phyloP scores from a whole-genome alignment of 2,329 filamentous ascomycete genomes.

The Laburnicola sp. region DNA sequence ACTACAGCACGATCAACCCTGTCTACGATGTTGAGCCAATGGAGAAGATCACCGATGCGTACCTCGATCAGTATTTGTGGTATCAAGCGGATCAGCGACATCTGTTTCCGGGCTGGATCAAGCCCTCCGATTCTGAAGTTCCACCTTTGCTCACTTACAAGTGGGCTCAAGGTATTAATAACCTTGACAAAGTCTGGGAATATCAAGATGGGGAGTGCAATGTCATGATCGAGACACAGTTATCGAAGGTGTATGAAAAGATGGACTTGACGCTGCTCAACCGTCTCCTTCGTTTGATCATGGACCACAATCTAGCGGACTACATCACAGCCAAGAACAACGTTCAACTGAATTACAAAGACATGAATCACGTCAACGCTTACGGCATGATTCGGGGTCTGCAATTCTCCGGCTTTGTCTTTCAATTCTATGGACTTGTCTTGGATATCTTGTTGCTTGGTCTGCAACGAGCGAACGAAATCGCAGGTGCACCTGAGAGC shows the following conservation, averaged over 20 bases:
- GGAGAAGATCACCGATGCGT: conserved; percentile 98
- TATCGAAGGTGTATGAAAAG: conserved; percentile 99
- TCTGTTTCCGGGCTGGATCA: conserved; percentile 98
- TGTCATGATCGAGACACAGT: conserved; percentile 95
- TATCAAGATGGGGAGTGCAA: conserved; percentile 93
- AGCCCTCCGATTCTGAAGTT: conserved; percentile 96
- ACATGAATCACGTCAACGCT: conserved; percentile 99
- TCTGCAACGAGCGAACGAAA: conserved; percentile 94
- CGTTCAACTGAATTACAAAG: conserved; percentile 97
- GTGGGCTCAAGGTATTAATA: conserved; percentile 99
- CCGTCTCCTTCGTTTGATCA: conserved; percentile 87
- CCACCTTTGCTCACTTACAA: conserved; percentile 94
- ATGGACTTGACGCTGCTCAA: conserved; percentile 96
- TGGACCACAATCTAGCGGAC: conserved; percentile 99
- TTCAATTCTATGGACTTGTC: conserved; percentile 97
- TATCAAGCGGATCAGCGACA: conserved; percentile 98
- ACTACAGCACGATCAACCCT: conserved; percentile 98
- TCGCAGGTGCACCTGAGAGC: conserved; percentile 88
- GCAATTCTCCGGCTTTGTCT: conserved; percentile 97
- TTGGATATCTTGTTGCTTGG: conserved; percentile 90
- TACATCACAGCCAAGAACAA: conserved; percentile 99
- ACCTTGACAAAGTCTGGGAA: conserved; percentile 93
- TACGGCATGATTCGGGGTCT: conserved; percentile 98
- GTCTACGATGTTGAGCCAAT: conserved; percentile 99
- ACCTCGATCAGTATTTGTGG: conserved; percentile 98